phyloP scores from a whole-genome alignment of 192 early-diverging fungal genomes.

The Glomus cerebriforme region DNA sequence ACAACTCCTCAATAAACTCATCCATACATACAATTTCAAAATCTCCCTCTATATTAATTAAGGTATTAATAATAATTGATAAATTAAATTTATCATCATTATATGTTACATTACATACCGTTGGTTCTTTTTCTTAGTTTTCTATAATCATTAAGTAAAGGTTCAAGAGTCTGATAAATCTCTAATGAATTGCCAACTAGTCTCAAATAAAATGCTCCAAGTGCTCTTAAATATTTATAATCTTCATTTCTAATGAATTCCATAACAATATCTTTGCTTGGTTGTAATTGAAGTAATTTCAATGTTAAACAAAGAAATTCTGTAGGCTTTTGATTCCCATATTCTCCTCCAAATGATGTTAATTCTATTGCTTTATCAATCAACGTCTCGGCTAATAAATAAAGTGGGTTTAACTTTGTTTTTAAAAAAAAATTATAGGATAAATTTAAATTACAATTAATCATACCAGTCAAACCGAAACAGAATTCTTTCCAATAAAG shows the following conservation, averaged over 20 bases:
- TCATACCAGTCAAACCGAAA: constrained; percentile 83
- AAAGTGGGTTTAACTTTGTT: no score
- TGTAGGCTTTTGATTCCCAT: constrained; percentile 83
- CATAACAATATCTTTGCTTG: constrained; percentile 82
- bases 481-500: constrained; percentile 97
- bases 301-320: constrained; percentile 88
- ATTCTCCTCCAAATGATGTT: constrained; percentile 77
- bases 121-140: constrained; percentile 70
- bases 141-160: constrained; percentile 80
- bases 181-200: constrained; percentile 76
- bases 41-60: constrained; percentile 32
- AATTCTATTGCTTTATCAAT: constrained; percentile 64
- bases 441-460: not conserved
- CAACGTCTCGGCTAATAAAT: constrained; percentile 20
- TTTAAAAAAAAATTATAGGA: not conserved
- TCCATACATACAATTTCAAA: constrained; percentile 73
- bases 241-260: constrained; percentile 82
- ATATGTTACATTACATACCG: constrained; percentile 39
- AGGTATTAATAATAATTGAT: not conserved
- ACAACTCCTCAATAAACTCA: constrained; percentile 85
- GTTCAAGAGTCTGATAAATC: constrained; percentile 85
- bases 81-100: not conserved
- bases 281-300: constrained; percentile 93
- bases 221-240: constrained; percentile 87
- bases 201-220: constrained; percentile 88